These are phyloP conservation scores for Eugenia klotzschiana DNA, from an alignment of 441 rosid genomes.

Conservation along the genomic window DNA sequence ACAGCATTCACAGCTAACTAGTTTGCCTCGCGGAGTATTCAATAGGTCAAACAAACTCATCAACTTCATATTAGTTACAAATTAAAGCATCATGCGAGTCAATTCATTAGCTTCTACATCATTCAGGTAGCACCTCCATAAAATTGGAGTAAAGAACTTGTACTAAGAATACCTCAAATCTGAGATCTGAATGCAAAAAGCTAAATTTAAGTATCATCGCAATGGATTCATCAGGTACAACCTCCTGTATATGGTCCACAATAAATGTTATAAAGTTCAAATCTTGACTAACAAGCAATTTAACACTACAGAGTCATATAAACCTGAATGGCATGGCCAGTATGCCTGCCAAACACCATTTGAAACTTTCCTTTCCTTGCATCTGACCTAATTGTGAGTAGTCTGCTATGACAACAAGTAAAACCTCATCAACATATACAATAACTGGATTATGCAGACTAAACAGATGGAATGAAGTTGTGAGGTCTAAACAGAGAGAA, in stretches of 20 bases:
- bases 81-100: background rate
- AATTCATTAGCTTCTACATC: background rate
- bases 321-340: conserved; percentile 94
- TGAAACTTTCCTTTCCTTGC: conserved; percentile 98
- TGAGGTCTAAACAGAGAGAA: background rate
- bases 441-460: background rate
- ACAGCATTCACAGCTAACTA: background rate
- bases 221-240: conserved; percentile 77
- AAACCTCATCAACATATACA: background rate
- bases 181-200: background rate
- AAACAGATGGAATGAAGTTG: background rate
- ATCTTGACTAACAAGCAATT: background rate
- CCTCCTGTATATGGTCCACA: conserved; percentile 34
- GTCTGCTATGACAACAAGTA: conserved; percentile 29
- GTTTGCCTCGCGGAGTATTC: background rate
- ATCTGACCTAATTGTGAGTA: conserved; percentile 65
- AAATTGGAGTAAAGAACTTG: background rate
- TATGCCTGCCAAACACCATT: conserved; percentile 82
- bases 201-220: conserved; percentile 23
- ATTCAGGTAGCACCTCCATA: background rate
- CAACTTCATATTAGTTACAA: background rate
- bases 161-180: background rate
- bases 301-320: background rate
- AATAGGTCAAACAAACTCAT: background rate
- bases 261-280: background rate